phyloP scores from a whole-genome alignment of 306 rosid genomes.

The Ziziphus jujuba region DNA sequence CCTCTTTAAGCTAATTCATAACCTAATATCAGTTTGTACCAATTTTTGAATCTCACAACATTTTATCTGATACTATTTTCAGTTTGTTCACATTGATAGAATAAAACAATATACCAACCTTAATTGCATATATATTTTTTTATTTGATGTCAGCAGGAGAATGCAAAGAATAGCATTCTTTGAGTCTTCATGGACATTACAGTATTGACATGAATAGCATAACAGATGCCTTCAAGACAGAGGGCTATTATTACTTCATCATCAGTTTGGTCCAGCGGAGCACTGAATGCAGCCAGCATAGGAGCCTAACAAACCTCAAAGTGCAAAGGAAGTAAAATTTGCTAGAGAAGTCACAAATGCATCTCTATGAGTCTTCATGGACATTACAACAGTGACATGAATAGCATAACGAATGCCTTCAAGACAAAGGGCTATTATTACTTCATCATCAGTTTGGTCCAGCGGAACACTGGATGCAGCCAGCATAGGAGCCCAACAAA shows the following conservation, averaged over 20 bases:
- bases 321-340: constrained; percentile 94
- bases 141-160: constrained; percentile 97
- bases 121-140: constrained; percentile 86
- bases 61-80: too few relatives aligned
- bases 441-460: constrained; percentile 95
- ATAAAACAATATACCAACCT: constrained; percentile 58
- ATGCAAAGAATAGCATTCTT: constrained; percentile 91
- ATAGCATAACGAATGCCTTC: constrained; percentile 94
- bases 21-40: too few relatives aligned
- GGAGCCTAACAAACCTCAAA: constrained; percentile 99
- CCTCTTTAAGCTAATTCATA: too few relatives aligned
- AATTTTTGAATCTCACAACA: too few relatives aligned
- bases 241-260: constrained; percentile 83
- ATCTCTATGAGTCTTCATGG: constrained; percentile 99
- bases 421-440: constrained; percentile 78
- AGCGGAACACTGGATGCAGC: constrained; percentile 99
- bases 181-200: constrained; percentile 98
- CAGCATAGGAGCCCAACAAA: constrained; percentile 99
- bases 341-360: constrained; percentile 97
- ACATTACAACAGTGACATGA: constrained; percentile 92
- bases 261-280: constrained; percentile 96
- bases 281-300: constrained; percentile 99
- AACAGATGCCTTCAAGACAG: constrained; percentile 93
- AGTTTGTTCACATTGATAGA: constrained; percentile 8
- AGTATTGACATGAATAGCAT: constrained; percentile 91